A percentile compares a stretch with the other conserved stretches of the same genome.
Evolutionary conservation across 1,284 basidiomycete genomes (phyloP).

Genomic region (Ganoderma multipileum): DNA sequence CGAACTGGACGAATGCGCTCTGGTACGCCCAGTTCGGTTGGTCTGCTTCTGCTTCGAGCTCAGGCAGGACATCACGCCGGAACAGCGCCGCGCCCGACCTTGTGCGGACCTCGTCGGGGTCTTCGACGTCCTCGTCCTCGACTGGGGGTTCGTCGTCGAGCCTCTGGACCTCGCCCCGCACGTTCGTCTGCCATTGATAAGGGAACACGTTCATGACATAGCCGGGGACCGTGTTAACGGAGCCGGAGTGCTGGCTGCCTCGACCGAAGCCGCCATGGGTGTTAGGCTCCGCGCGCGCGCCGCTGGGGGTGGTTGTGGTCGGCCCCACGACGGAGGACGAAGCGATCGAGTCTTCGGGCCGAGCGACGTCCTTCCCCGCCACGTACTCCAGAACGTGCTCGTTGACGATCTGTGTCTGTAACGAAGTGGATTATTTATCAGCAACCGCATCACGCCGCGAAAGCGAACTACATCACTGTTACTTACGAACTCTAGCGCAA

Average conservation of each 20-base stretch:
- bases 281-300: too few relatives aligned
- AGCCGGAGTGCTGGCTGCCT: neutral
- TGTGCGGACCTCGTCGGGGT: neutral
- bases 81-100: slow-evolving; percentile 9
- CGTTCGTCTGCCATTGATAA: neutral
- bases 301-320: neutral
- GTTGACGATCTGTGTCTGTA: neutral
- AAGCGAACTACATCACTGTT: neutral
- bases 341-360: too few relatives aligned
- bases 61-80: neutral
- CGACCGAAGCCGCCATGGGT: too few relatives aligned
- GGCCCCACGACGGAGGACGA: neutral
- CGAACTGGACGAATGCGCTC: neutral
- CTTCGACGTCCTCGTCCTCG: neutral
- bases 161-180: too few relatives aligned
- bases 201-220: slow-evolving; percentile 4
- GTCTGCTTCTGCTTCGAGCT: neutral
- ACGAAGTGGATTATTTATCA: neutral
- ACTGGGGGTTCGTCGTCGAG: too few relatives aligned
- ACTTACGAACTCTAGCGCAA: neutral
- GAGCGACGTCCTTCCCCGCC: neutral
- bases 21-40: slow-evolving; percentile 11
- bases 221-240: neutral
- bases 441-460: neutral
- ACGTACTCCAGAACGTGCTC: neutral